Evolutionary conservation across 345 rosid species (phyloP).

Genomic region (Litchi chinensis): DNA sequence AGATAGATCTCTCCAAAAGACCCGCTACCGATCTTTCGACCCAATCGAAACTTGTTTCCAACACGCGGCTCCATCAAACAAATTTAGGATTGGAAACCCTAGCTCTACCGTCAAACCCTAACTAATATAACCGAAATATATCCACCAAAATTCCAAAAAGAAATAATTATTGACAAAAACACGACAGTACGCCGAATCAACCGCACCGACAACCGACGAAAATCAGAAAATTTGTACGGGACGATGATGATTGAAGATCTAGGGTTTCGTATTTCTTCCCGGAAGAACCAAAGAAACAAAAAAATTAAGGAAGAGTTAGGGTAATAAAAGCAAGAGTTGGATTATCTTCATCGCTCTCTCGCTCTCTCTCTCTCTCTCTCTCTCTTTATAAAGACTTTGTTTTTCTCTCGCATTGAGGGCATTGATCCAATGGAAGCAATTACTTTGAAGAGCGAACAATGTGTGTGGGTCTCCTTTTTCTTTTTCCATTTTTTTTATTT

Average conservation of each 20-base stretch:
- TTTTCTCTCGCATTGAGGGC: neutral
- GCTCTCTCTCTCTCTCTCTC: conserved; percentile 13
- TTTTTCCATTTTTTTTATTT: neutral
- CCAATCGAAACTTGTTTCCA: conserved; percentile 87
- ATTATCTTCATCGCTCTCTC: conserved; percentile 1
- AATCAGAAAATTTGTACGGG: neutral
- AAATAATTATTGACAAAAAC: neutral
- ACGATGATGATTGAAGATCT: conserved; percentile 27
- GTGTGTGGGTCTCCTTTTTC: conserved; percentile 11
- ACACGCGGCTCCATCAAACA: conserved; percentile 78
- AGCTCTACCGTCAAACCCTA: conserved; percentile 26
- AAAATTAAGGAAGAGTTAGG: conserved; percentile 10
- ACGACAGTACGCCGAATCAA: conserved; percentile 26
- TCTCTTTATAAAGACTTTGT: conserved; percentile 3
- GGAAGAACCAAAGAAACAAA: neutral
- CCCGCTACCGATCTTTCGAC: conserved; percentile 96
- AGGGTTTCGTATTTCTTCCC: conserved; percentile 13
- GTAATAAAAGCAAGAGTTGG: conserved; percentile 12
- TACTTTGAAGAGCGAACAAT: conserved; percentile 18
- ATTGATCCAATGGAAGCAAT: conserved; percentile 23
- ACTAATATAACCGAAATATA: neutral
- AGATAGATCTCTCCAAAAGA: conserved; percentile 98
- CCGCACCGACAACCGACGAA: conserved; percentile 30
- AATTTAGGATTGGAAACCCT: conserved; percentile 30
- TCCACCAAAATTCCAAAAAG: neutral